Conservation (phyloP, 176 grass and related monocot species). For the Poa annua region DNA sequence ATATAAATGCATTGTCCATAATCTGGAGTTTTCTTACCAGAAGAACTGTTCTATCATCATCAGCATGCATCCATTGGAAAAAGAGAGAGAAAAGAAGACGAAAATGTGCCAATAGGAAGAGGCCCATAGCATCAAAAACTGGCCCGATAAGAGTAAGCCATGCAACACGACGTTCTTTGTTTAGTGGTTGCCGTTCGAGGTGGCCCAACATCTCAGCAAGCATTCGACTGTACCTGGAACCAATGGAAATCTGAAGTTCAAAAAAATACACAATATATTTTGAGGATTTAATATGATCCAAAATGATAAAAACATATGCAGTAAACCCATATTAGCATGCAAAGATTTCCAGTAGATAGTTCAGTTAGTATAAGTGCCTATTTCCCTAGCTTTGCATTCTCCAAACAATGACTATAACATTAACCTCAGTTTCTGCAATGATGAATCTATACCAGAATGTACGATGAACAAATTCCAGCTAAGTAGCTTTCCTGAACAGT, state of each 20-base stretch:
- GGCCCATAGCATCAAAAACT: conserved; percentile 82
- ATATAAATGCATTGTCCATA: neutral
- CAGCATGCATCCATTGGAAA: conserved; percentile 87
- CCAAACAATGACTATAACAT: neutral
- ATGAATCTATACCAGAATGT: neutral
- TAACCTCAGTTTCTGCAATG: neutral
- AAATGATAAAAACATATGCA: neutral
- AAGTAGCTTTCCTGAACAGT: neutral
- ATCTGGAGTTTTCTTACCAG: conserved; percentile 49
- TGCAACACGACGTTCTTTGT: conserved; percentile 65
- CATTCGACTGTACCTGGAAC: conserved; percentile 74
- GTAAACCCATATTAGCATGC: neutral
- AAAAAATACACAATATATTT: conserved; percentile 12
- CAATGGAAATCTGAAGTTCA: conserved; percentile 19
- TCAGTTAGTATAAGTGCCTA: neutral
- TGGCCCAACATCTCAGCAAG: conserved; percentile 90
- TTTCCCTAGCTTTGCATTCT: conserved; percentile 1
- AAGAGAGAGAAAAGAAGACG: conserved; percentile 84
- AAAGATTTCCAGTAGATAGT: conserved; percentile 1
- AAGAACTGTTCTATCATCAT: conserved; percentile 81
- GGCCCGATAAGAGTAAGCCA: conserved; percentile 80
- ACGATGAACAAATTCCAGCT: neutral
- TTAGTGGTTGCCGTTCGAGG: conserved; percentile 81
- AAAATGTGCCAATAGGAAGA: conserved; percentile 90
- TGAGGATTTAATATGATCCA: neutral